phyloP scores from a whole-genome alignment of 345 rosid species.

The Rhizophora mangle region DNA sequence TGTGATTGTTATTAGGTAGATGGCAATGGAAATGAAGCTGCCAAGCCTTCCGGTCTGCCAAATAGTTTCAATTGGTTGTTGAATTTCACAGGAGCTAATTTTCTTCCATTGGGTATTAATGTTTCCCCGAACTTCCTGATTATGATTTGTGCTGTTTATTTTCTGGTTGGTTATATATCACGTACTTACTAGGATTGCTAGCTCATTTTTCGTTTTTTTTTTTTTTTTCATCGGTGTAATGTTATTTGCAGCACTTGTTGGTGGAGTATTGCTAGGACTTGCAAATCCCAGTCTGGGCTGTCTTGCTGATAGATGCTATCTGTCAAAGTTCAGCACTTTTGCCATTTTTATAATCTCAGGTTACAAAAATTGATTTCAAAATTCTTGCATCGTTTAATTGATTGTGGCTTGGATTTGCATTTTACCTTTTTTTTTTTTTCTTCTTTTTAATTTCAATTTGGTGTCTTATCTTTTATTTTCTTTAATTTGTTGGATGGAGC shows the following conservation, averaged over 20 bases:
- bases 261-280: conserved; percentile 77
- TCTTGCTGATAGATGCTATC: conserved; percentile 65
- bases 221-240: not conserved
- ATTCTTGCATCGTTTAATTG: not conserved
- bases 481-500: conserved; percentile 6
- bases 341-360: conserved; percentile 84
- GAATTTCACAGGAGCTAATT: conserved; percentile 52
- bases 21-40: conserved; percentile 30
- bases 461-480: not conserved
- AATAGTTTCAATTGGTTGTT: conserved; percentile 34
- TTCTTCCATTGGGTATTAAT: conserved; percentile 70
- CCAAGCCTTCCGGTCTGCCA: conserved; percentile 19
- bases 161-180: not conserved
- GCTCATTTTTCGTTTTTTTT: not conserved
- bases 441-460: not conserved
- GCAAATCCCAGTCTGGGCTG: conserved; percentile 85
- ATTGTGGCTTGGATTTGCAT: not conserved
- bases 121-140: not conserved
- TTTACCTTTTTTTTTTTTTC: conserved; percentile 5
- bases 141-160: not conserved
- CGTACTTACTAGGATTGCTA: not conserved
- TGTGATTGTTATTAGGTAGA: conserved; percentile 29
- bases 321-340: conserved; percentile 72
- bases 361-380: conserved; percentile 21
- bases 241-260: conserved; percentile 59